Conservation (phyloP, 2,329 filamentous ascomycete species). For the Penicillium sp. region DNA sequence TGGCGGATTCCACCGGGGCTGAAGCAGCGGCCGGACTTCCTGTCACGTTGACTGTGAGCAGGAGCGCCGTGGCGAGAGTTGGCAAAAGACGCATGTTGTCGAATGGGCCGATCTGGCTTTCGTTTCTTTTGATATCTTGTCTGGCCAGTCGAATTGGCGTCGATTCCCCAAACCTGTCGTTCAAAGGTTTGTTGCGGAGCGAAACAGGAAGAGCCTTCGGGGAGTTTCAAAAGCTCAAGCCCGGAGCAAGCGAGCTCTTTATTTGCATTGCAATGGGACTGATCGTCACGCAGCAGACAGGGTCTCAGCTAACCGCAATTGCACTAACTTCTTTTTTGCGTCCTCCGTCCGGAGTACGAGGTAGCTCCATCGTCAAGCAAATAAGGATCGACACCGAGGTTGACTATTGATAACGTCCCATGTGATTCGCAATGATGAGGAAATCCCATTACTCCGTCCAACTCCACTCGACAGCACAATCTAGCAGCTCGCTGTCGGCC, state of each 20-base stretch:
- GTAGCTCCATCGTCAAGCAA: not conserved
- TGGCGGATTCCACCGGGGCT: slow-evolving; percentile 2
- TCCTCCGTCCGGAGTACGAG: not conserved
- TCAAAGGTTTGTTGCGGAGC: slow-evolving; percentile 5
- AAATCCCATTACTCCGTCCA: not conserved
- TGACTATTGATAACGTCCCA: not conserved
- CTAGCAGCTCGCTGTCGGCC: not conserved
- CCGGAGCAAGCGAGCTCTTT: not conserved
- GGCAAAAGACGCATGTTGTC: slow-evolving; percentile 21
- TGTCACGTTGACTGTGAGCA: slow-evolving; percentile 16
- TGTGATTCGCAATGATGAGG: slow-evolving; percentile 3
- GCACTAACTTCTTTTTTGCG: not conserved
- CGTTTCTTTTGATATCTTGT: not conserved
- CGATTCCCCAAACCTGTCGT: slow-evolving; percentile 8
- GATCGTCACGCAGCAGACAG: not conserved
- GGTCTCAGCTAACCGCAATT: slow-evolving; percentile 1
- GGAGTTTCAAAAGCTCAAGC: not conserved
- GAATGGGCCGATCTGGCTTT: not conserved
- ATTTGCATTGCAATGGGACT: not conserved
- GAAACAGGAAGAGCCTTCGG: slow-evolving; percentile 6
- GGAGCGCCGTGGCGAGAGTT: slow-evolving; percentile 16
- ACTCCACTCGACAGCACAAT: not conserved
- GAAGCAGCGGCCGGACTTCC: slow-evolving; percentile 15
- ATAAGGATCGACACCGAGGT: slow-evolving; percentile 9
- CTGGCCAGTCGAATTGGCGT: slow-evolving; percentile 1